Percentiles rank a stretch among this genome's conserved stretches.
These are phyloP conservation scores for Elaeis oleifera DNA, from an alignment of 202 grass and related monocot genomes.

Conservation along the genomic window DNA sequence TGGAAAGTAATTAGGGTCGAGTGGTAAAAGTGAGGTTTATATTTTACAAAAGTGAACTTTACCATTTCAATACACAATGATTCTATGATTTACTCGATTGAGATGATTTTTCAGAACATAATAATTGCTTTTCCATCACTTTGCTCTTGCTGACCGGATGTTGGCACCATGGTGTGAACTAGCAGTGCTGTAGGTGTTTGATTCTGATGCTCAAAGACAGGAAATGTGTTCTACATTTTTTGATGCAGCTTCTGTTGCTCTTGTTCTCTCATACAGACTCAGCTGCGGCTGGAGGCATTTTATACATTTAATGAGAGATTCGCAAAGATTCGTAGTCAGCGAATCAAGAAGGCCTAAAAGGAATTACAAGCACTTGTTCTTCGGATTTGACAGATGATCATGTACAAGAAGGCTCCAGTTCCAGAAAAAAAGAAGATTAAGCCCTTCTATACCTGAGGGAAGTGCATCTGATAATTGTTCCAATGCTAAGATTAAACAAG, in stretches of 20 bases:
- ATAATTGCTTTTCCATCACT: no score
- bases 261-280: constrained; percentile 65
- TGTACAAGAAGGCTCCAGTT: constrained; percentile 39
- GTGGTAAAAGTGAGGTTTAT: no score
- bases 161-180: no score
- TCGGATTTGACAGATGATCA: constrained; percentile 43
- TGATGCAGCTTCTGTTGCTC: constrained; percentile 18
- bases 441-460: constrained; percentile 26
- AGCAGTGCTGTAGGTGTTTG: no score
- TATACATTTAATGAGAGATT: constrained; percentile 98
- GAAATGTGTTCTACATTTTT: constrained; percentile 7
- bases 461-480: no score
- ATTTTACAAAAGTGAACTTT: no score
- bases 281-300: constrained; percentile 82
- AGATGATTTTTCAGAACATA: no score
- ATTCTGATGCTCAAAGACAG: no score
- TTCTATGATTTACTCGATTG: no score
- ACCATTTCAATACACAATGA: no score
- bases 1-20: no score
- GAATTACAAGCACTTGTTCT: constrained; percentile 68
- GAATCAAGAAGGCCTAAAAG: constrained; percentile 97
- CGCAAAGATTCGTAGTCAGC: constrained; percentile 89
- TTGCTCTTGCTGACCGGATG: no score
- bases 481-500: constrained; percentile 11
- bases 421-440: constrained; percentile 32